Evolutionary conservation across 768 basidiomycete genomes (phyloP).

Genomic region (Rhodocollybia butyracea): DNA sequence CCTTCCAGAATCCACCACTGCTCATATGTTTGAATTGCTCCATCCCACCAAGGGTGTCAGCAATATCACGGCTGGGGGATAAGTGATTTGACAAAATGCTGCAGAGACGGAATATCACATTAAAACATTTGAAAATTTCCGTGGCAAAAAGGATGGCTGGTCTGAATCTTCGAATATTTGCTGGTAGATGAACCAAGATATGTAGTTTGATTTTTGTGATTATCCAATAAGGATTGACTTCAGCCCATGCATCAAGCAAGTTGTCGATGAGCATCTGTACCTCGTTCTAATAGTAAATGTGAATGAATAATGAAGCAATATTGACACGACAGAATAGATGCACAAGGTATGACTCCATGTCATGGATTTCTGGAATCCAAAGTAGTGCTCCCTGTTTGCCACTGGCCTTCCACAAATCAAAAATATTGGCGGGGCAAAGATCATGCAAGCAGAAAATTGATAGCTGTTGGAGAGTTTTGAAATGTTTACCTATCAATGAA

Average conservation of each 20-base stretch:
- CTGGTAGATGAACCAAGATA: conserved; percentile 23
- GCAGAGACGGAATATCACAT: conserved; percentile 33
- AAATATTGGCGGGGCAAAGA: conserved; percentile 7
- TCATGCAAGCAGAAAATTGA: conserved; percentile 35
- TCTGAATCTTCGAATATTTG: conserved; percentile 29
- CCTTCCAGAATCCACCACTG: conserved; percentile 31
- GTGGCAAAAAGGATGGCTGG: conserved; percentile 31
- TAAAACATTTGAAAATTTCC: conserved; percentile 36
- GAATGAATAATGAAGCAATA: background rate
- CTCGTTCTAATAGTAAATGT: conserved; percentile 8
- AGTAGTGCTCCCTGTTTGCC: conserved; percentile 32
- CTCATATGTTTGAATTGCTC: conserved; percentile 30
- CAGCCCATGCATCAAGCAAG: conserved; percentile 17
- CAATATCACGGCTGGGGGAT: conserved; percentile 34
- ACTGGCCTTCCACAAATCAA: conserved; percentile 26
- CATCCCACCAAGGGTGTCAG: conserved; percentile 18
- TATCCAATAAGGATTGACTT: conserved; percentile 21
- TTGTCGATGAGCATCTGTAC: conserved; percentile 16
- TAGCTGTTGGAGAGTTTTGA: conserved; percentile 36
- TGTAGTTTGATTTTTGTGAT: conserved; percentile 30
- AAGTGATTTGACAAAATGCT: conserved; percentile 33
- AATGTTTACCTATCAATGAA: conserved; percentile 37
- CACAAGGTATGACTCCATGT: conserved; percentile 32
- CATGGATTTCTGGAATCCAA: conserved; percentile 37
- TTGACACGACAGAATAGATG: background rate